Percentiles rank a stretch among this genome's conserved stretches.
Conservation (phyloP, 2,329 filamentous ascomycete species). For the Botryotinia globosa region DNA sequence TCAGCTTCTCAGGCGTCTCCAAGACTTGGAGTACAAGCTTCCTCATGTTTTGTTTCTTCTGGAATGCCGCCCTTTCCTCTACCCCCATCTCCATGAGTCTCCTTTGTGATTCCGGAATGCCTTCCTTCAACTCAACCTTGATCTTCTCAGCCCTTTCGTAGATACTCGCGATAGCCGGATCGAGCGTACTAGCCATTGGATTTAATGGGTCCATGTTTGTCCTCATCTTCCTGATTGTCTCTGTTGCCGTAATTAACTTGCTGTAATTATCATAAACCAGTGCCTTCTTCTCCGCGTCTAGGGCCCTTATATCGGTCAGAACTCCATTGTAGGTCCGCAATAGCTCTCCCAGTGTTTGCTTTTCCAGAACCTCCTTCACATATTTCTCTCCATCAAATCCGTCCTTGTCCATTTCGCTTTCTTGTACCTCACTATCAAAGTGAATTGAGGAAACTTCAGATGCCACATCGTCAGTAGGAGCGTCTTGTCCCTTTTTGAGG, state of each 20-base stretch:
- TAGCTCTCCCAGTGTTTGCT: constrained; percentile 64
- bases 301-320: constrained; percentile 76
- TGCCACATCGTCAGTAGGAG: constrained; percentile 28
- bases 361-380: constrained; percentile 59
- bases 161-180: constrained; percentile 72
- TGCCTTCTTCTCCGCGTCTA: constrained; percentile 95
- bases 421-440: constrained; percentile 51
- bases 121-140: constrained; percentile 32
- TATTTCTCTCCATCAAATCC: constrained; percentile 72
- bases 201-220: constrained; percentile 77
- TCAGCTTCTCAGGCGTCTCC: constrained; percentile 46
- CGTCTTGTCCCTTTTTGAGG: constrained; percentile 51
- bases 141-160: constrained; percentile 46
- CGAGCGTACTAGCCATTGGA: constrained; percentile 67
- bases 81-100: constrained; percentile 57
- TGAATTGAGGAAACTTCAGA: constrained; percentile 42
- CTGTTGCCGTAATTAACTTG: constrained; percentile 93
- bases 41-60: constrained; percentile 25
- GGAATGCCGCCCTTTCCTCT: constrained; percentile 44
- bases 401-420: constrained; percentile 69
- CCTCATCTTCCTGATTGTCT: constrained; percentile 89
- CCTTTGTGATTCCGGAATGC: constrained; percentile 48
- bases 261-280: constrained; percentile 98
- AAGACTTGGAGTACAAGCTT: constrained; percentile 32
- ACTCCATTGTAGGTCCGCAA: constrained; percentile 68